A percentile compares a stretch with the other conserved stretches of the same genome.
These are phyloP conservation scores for Buxus sempervirens DNA, from an alignment of 164 flowering plant species.

Conservation along the genomic window DNA sequence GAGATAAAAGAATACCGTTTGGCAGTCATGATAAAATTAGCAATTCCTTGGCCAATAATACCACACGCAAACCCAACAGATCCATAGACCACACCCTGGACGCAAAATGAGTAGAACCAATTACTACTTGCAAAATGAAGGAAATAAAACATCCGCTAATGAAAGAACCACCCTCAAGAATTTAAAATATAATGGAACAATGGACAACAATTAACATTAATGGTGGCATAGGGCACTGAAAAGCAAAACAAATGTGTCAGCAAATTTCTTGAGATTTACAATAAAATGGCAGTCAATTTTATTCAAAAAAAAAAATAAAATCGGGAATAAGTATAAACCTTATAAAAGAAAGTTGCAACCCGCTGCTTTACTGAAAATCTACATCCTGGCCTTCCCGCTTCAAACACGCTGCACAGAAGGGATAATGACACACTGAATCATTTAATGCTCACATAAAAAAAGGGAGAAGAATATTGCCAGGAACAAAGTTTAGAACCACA, in stretches of 20 bases:
- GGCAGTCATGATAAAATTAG: slow-evolving; percentile 92
- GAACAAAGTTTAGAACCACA: neutral
- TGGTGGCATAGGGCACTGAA: neutral
- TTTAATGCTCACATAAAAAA: neutral
- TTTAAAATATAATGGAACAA: neutral
- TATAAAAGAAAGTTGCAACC: slow-evolving; percentile 73
- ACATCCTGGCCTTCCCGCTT: slow-evolving; percentile 87
- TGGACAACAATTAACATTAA: neutral
- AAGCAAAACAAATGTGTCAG: neutral
- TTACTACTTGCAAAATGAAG: neutral
- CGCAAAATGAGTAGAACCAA: slow-evolving; percentile 8
- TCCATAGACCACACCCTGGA: slow-evolving; percentile 81
- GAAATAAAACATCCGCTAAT: neutral
- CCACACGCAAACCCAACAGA: slow-evolving; percentile 93
- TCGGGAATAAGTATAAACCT: slow-evolving; percentile 40
- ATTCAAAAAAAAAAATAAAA: neutral
- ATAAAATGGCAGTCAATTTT: neutral
- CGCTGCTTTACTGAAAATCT: slow-evolving; percentile 69
- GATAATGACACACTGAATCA: neutral
- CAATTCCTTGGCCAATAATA: slow-evolving; percentile 93
- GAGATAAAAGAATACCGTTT: slow-evolving; percentile 50
- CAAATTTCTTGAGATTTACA: neutral
- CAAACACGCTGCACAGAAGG: slow-evolving; percentile 67
- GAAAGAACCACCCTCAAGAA: neutral
- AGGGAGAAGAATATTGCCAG: neutral